A percentile compares a stretch with the other conserved stretches of the same genome.
These are phyloP conservation scores for Linnemannia exigua DNA, from an alignment of 192 early-diverging fungal genomes.

Conservation along the genomic window DNA sequence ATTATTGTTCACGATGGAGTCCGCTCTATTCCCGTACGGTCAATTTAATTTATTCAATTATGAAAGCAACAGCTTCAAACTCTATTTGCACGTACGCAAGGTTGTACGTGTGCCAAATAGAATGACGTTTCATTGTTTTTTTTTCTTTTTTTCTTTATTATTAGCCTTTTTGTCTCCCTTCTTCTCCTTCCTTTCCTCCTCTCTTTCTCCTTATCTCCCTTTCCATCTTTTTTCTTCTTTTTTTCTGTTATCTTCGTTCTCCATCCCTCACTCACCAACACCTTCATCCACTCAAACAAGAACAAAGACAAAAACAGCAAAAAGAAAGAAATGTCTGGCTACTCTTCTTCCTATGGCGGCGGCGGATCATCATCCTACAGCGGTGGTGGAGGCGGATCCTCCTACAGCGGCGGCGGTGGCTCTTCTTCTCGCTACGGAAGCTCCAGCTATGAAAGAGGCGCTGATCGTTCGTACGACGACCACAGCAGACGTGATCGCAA, in stretches of 20 bases:
- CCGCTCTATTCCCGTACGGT: too few relatives aligned
- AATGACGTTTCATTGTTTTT: background rate
- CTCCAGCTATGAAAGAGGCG: constrained; percentile 61
- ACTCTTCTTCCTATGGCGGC: constrained; percentile 40
- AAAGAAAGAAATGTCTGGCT: constrained; percentile 30
- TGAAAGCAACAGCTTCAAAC: too few relatives aligned
- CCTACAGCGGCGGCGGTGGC: constrained; percentile 38
- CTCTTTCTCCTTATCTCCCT: constrained; percentile 12
- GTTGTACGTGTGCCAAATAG: background rate
- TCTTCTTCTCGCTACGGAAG: constrained; percentile 29
- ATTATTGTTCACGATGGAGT: too few relatives aligned
- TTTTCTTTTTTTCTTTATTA: background rate
- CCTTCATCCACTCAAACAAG: background rate
- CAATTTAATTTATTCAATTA: too few relatives aligned
- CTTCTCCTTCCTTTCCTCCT: background rate
- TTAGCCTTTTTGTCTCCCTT: background rate
- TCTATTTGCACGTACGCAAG: background rate
- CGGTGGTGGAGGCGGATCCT: constrained; percentile 11
- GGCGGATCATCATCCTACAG: constrained; percentile 43
- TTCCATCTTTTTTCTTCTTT: background rate
- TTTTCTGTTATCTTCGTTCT: background rate
- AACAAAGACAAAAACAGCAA: background rate
- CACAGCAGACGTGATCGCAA: constrained; percentile 75
- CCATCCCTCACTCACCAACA: background rate
- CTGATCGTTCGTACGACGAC: constrained; percentile 74